Conservation (phyloP, 805 yeast species). For the Saccharomycopsis fodiens region DNA sequence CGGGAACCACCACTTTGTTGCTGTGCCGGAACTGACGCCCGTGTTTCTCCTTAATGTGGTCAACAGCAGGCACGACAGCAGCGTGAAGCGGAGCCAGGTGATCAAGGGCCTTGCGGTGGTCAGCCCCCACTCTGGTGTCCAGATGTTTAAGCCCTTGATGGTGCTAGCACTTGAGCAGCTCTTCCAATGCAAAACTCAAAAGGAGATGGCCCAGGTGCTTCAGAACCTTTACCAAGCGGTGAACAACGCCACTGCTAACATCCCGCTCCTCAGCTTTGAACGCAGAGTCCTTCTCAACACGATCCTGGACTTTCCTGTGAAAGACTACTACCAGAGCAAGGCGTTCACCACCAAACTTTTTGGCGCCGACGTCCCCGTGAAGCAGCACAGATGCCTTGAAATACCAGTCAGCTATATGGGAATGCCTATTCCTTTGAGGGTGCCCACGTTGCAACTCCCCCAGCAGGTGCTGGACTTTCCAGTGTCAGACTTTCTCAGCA, state of each 20-base stretch:
- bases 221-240: slow-evolving; percentile 9
- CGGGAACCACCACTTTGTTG: slow-evolving; percentile 7
- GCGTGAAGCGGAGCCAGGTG: slow-evolving; percentile 41
- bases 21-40: slow-evolving; percentile 26
- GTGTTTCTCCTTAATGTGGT: slow-evolving; percentile 45
- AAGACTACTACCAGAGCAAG: slow-evolving; percentile 7
- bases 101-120: slow-evolving; percentile 45
- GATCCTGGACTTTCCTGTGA: slow-evolving; percentile 17
- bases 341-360: not conserved
- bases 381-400: slow-evolving; percentile 33
- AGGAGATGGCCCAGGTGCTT: slow-evolving; percentile 1
- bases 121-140: slow-evolving; percentile 39
- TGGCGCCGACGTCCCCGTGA: not conserved
- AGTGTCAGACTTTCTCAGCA: slow-evolving; percentile 10
- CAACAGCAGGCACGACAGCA: slow-evolving; percentile 34
- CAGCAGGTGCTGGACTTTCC: slow-evolving; percentile 21
- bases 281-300: slow-evolving; percentile 13
- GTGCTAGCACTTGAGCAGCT: slow-evolving; percentile 42
- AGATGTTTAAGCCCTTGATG: slow-evolving; percentile 46
- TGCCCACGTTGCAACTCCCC: slow-evolving; percentile 28
- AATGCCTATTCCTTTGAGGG: slow-evolving; percentile 38
- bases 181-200: slow-evolving; percentile 24
- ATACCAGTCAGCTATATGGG: slow-evolving; percentile 31
- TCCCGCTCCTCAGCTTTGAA: slow-evolving; percentile 10
- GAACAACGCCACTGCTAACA: slow-evolving; percentile 1